Conservation (phyloP, 2,329 filamentous ascomycete species). For the Didymella exigua region DNA sequence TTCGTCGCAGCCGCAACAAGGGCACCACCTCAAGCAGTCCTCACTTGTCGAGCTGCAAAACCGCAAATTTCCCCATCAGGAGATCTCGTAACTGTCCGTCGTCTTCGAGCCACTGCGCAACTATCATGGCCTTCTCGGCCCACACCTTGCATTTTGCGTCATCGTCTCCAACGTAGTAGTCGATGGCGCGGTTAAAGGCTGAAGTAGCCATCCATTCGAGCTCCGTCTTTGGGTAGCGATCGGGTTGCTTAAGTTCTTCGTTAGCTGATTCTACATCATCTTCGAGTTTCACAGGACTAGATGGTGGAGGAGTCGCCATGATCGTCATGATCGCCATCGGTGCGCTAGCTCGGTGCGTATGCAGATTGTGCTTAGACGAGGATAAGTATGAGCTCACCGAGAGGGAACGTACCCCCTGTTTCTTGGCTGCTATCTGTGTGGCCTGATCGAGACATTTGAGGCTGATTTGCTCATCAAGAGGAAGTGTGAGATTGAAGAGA, state of each 20-base stretch:
- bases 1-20: neutral
- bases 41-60: constrained; percentile 52
- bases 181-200: constrained; percentile 67
- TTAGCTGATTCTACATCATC: constrained; percentile 27
- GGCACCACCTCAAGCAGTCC: neutral
- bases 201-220: constrained; percentile 76
- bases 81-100: constrained; percentile 39
- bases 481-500: constrained; percentile 71
- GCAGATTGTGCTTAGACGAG: constrained; percentile 14
- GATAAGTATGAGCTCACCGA: neutral
- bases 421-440: constrained; percentile 42
- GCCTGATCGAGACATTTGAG: constrained; percentile 70
- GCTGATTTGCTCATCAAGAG: constrained; percentile 61
- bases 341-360: neutral
- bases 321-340: neutral
- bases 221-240: constrained; percentile 68
- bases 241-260: constrained; percentile 42
- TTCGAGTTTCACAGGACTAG: constrained; percentile 16
- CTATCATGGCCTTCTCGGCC: constrained; percentile 66
- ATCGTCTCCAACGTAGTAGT: constrained; percentile 59
- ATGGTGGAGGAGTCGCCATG: constrained; percentile 19
- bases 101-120: constrained; percentile 66
- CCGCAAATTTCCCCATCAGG: constrained; percentile 55
- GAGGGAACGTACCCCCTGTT: constrained; percentile 34
- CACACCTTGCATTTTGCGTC: constrained; percentile 63